Conservation (phyloP, 495 filamentous ascomycete species). For the Cetradonia linearis region DNA sequence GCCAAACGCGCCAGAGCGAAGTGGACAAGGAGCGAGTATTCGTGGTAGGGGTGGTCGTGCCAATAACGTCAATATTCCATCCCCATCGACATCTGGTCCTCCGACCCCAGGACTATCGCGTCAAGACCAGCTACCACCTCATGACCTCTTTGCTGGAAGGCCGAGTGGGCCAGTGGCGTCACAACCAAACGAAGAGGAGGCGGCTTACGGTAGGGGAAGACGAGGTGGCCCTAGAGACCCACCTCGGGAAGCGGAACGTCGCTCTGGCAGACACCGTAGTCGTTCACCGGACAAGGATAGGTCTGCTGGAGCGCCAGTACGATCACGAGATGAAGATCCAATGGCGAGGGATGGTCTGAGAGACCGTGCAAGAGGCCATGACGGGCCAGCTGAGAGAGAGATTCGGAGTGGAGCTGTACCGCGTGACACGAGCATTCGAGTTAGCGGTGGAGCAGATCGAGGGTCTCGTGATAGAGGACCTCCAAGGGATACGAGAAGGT, state of each 20-base stretch:
- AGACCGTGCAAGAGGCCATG: slow-evolving; percentile 14
- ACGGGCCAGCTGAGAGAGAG: slow-evolving; percentile 7
- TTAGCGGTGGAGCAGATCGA: slow-evolving; percentile 10
- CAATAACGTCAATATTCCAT: slow-evolving; percentile 18
- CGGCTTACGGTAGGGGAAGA: slow-evolving; percentile 18
- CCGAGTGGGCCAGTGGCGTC: slow-evolving; percentile 9
- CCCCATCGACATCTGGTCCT: slow-evolving; percentile 19
- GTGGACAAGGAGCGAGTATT: slow-evolving; percentile 25
- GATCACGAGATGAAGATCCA: slow-evolving; percentile 17
- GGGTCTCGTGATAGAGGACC: slow-evolving; percentile 9
- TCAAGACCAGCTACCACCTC: slow-evolving; percentile 10
- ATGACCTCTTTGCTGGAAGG: slow-evolving; percentile 22
- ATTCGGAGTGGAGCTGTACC: background rate
- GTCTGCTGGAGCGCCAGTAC: background rate
- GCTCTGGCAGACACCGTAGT: slow-evolving; percentile 20
- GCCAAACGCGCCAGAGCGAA: slow-evolving; percentile 16
- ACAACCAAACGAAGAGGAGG: slow-evolving; percentile 15
- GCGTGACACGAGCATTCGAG: slow-evolving; percentile 15
- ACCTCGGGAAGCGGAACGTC: slow-evolving; percentile 19
- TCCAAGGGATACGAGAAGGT: slow-evolving; percentile 14
- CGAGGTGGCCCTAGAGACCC: slow-evolving; percentile 11
- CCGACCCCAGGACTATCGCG: slow-evolving; percentile 14
- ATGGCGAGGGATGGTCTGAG: slow-evolving; percentile 13
- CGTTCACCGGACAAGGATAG: slow-evolving; percentile 13
- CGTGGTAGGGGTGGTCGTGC: slow-evolving; percentile 26